Base-by-base conservation (phyloP, 2,329 filamentous ascomycete genomes). In the Didymella sp. region DNA sequence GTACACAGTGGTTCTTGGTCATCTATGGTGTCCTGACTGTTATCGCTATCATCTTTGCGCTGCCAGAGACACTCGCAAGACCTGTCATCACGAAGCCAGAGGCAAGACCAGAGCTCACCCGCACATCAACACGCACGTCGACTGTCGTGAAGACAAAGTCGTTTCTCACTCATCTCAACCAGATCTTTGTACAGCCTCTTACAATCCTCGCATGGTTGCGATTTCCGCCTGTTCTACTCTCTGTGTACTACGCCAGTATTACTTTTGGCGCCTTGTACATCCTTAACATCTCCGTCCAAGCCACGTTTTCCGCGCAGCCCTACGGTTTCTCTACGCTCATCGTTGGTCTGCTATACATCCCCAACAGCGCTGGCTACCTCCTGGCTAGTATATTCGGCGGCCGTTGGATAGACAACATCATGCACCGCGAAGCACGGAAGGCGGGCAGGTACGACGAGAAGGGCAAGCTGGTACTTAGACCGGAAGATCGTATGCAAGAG, bases 401-500 rank as follows among this genome's bases (percentile, higher is more conserved):
- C n/a, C 63, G 67, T 42, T 78, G 76, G 76, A 70, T 77, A 42
- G 76, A 78, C 64, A 48, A 54, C 33, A 77, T 78, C 63, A 78
- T 78, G 76, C 66, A 68, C 41, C 72, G 76, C 37, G 75, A 77
- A 64, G 76, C 76, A 0, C 61, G 63, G 2, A 75, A 73, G 56
- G 73, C 72, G 30, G 72, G 71, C 27, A 67, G 75, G 12, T 73
- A 73, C 57, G 74, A 77, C 48, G 68, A 66, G 4, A 61, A 65
- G 1, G 75, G 75, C 19, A 74, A 72, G 44, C 66, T 77, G 9
- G 60, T 74, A 6, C 71, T 75, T 47, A 58, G 63, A 3, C 75
- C 76, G 0, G 73, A 77, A 60, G 76, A 78, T 45, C 71, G 76
- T n/a, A 77, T 78, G 75, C 64, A 67, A 21, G 76, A 78, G 51